A percentile compares a stretch with the other conserved stretches of the same genome.
Conservation (phyloP, 495 filamentous ascomycete genomes). For the Aspergillus haitiensis region DNA sequence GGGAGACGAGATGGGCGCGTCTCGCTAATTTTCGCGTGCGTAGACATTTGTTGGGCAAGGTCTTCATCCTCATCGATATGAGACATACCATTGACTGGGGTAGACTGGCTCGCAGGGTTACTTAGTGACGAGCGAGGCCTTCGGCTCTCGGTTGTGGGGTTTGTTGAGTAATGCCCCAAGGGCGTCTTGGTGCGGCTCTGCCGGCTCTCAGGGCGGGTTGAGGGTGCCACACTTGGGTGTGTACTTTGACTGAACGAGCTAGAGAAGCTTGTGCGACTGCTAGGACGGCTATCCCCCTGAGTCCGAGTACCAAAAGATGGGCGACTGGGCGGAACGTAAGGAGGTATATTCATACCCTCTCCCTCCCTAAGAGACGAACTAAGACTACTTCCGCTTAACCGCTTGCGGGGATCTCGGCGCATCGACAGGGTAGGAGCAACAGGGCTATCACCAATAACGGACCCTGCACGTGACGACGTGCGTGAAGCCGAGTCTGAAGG, state of each 20-base stretch:
- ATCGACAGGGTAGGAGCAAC: slow-evolving; percentile 78
- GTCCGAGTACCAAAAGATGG: slow-evolving; percentile 53
- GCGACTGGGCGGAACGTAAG: slow-evolving; percentile 45
- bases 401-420: slow-evolving; percentile 68
- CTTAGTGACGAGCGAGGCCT: slow-evolving; percentile 51
- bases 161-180: slow-evolving; percentile 49
- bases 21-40: slow-evolving; percentile 34
- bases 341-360: slow-evolving; percentile 38
- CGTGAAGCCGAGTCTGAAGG: slow-evolving; percentile 79
- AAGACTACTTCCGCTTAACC: slow-evolving; percentile 59
- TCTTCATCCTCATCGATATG: slow-evolving; percentile 48
- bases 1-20: slow-evolving; percentile 33
- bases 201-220: slow-evolving; percentile 62
- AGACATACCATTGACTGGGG: slow-evolving; percentile 40
- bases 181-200: slow-evolving; percentile 71
- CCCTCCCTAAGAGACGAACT: slow-evolving; percentile 55
- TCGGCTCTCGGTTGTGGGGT: slow-evolving; percentile 46
- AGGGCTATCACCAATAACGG: slow-evolving; percentile 50
- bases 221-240: slow-evolving; percentile 34
- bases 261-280: slow-evolving; percentile 47
- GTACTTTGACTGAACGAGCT: slow-evolving; percentile 47
- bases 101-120: slow-evolving; percentile 39
- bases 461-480: slow-evolving; percentile 65
- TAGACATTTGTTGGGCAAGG: slow-evolving; percentile 38
- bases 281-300: slow-evolving; percentile 47